phyloP scores from a whole-genome alignment of 345 rosid genomes.

The Sonneratia caseolaris region DNA sequence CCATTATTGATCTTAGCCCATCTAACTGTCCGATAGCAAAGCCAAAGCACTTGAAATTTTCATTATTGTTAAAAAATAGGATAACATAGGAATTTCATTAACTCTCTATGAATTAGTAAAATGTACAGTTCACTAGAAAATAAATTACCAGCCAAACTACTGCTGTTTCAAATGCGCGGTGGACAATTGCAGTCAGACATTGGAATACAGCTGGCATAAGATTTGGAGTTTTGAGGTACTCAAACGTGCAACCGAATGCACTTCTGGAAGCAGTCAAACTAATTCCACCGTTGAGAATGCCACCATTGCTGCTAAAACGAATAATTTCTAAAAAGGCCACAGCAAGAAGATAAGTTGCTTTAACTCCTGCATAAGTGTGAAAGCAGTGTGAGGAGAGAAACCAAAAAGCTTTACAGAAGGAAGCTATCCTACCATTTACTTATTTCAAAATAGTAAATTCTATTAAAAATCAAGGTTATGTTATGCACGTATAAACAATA shows the following conservation, averaged over 20 bases:
- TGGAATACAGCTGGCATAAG: slow-evolving; percentile 86
- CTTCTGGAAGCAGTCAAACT: slow-evolving; percentile 68
- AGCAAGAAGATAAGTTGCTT: slow-evolving; percentile 99
- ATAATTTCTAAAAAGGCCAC: slow-evolving; percentile 92
- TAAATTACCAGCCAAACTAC: slow-evolving; percentile 63
- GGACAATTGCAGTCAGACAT: slow-evolving; percentile 88
- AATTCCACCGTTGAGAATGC: slow-evolving; percentile 79
- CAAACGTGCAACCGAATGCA: slow-evolving; percentile 95
- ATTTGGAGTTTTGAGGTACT: slow-evolving; percentile 90
- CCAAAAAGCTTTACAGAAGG: background rate
- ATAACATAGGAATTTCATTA: background rate
- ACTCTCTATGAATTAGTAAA: background rate
- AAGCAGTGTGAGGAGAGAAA: background rate
- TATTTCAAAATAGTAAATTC: background rate
- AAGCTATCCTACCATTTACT: background rate
- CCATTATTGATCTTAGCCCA: background rate
- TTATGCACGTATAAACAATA: background rate
- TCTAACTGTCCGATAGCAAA: background rate
- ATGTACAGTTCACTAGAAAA: background rate
- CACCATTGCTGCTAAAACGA: slow-evolving; percentile 96
- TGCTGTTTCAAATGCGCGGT: slow-evolving; percentile 87
- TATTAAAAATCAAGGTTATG: background rate
- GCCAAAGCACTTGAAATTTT: background rate
- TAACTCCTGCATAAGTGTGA: slow-evolving; percentile 61
- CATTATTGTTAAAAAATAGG: background rate